Base-by-base conservation (phyloP, 2,329 filamentous ascomycete species). In the Colletotrichum gigasporum region DNA sequence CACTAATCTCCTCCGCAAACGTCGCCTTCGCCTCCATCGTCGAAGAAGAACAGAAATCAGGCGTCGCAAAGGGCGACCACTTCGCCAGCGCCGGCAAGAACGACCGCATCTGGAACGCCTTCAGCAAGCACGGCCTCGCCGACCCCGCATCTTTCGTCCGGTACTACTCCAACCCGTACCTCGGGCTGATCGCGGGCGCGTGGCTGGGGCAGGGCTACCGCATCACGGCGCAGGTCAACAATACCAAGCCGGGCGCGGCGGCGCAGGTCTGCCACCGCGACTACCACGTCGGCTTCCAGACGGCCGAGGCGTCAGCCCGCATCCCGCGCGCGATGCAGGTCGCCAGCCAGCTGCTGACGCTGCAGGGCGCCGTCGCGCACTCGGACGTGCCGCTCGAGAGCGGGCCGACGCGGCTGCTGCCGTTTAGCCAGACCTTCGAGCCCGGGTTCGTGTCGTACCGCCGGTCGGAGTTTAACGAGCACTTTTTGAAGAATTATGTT, bases 281-380 rank as follows among this genome's bases (percentile, higher is more conserved):
- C 70, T 90, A 90, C 70, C 87, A 90, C 69, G 79, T 90, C 1
- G 88, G 87, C 0, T 90, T 90, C 74, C 86, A 88, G 71, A 84
- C 82, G 0, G 71, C 78, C 3, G 79, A 80, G 6, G 75, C 75
- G 1, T 82, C 79, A 42, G 77, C 78, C 0, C 74, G 70, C 16
- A 86, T 83, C 63, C 87, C 87, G 0, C 80, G 78, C 37, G 79
- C 79, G 0, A 78, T 83, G 72, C 88, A 90, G 42, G 67, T 81
- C 1, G 81, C 85, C 0, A 85, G 80, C 24, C 85, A 87, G 69
- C 82, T 85, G 59, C 73, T 90, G 24, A 90, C 87, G 2, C 76
- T 90, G 11, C 87, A 90, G 70, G 88, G 88, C 0, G 88, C 86
- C 0, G 83, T 90, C 1, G 88, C 87, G 2, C 88, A 90, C 66